Evolutionary conservation across 2,329 filamentous ascomycete genomes (phyloP), one percentile per base, ranked within the genome.

Genomic region (Nannizziopsis barbatae): DNA sequence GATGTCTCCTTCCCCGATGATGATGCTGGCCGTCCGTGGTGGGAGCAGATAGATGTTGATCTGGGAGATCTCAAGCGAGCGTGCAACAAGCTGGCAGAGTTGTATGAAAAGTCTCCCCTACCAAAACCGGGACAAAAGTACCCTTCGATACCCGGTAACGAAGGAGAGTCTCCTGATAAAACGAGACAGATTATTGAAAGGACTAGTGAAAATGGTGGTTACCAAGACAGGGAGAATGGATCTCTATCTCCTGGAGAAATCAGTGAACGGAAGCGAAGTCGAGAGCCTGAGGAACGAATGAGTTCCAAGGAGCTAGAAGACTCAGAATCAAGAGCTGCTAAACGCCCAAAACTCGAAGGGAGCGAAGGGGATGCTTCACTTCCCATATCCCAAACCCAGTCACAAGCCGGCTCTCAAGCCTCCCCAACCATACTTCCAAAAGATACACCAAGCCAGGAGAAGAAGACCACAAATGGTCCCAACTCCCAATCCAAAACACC

Each of bases 1-100:
- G 75, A 79, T 32, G 75, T 87, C 31, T 76, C 75, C n/a, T 81
- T 96, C 48, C 71, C 74, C 8, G 83, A 86, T 55, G 86, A 93
- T 57, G 72, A 83, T 37, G 71, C 81, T 45, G 86, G 84, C 33
- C 75, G 80, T 57, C 76, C 89, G 0, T 98, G 92, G 92, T 98
- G 90, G 90, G 81, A 81, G 51, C 75, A 79, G 49, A 69, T 95
- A 45, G 78, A 79, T 31, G 84, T 88, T 32, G 77, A 81, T 53
- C 74, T 90, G 55, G 71, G 74, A 17, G 79, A 84, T 53, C 84
- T 93, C 53, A 69, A 76, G 37, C 76, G 75, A 57, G 86, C 87
- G 3, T 85, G 89, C 57, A 81, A 84, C 47, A 75, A 86, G 47
- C 84, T 95, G 72, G 77, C 80, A 32, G 79, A 69, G 32, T 62